A percentile compares a stretch with the other conserved stretches of the same genome.
Evolutionary conservation across 1,284 basidiomycete species (phyloP).

Genomic region (Sporisorium sorghi): DNA sequence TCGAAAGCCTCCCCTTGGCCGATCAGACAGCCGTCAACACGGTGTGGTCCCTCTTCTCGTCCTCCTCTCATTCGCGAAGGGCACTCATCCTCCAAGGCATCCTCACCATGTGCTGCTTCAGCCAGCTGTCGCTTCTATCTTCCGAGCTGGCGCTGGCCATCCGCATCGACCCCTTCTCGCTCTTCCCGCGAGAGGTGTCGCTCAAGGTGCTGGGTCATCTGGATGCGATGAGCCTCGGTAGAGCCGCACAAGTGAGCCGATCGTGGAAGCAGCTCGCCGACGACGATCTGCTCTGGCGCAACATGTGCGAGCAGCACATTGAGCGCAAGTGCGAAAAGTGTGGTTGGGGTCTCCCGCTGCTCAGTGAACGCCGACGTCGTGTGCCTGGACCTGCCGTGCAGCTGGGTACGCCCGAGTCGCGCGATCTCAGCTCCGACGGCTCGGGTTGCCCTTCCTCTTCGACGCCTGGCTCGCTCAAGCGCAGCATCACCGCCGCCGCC

Average conservation of each 20-base stretch:
- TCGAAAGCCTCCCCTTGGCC: conserved; percentile 88
- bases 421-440: conserved; percentile 59
- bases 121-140: conserved; percentile 94
- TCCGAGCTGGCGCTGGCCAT: conserved; percentile 91
- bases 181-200: conserved; percentile 89
- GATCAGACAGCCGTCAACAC: conserved; percentile 91
- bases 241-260: conserved; percentile 91
- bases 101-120: conserved; percentile 99
- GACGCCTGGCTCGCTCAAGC: conserved; percentile 58
- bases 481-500: conserved; percentile 65
- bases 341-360: conserved; percentile 93
- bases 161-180: conserved; percentile 87
- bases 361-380: conserved; percentile 78
- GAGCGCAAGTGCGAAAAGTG: conserved; percentile 97
- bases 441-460: conserved; percentile 33
- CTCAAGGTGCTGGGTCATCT: conserved; percentile 91
- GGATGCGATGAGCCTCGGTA: conserved; percentile 93
- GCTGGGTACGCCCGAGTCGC: conserved; percentile 51
- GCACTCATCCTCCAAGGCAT: conserved; percentile 95
- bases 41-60: conserved; percentile 96
- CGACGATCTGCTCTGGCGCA: conserved; percentile 94
- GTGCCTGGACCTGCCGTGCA: conserved; percentile 54
- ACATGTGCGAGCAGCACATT: conserved; percentile 98
- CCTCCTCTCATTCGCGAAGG: conserved; percentile 87
- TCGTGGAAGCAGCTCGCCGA: conserved; percentile 91